Conservation (phyloP, 306 rosid species). For the peach (Prunus persica) region DNA sequence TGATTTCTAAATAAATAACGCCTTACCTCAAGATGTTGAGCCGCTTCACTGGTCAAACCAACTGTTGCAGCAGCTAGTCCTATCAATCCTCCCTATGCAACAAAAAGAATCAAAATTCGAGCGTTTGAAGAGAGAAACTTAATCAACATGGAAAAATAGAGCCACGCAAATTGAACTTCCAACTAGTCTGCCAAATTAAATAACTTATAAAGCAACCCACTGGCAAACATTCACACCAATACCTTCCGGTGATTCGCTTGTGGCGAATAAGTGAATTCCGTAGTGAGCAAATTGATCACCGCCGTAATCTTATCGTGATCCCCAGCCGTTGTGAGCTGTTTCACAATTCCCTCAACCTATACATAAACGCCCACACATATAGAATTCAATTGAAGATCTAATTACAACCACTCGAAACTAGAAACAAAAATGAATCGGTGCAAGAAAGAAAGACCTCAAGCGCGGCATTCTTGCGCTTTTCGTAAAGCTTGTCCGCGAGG, state of each 20-base stretch:
- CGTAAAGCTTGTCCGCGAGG: constrained; percentile 92
- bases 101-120: background rate
- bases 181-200: constrained; percentile 8
- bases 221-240: constrained; percentile 14
- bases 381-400: constrained; percentile 21
- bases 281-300: constrained; percentile 68
- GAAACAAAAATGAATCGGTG: constrained; percentile 31
- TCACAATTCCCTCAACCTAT: constrained; percentile 94
- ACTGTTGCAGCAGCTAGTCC: constrained; percentile 99
- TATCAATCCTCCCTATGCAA: constrained; percentile 87
- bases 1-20: background rate
- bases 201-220: background rate
- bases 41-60: constrained; percentile 82
- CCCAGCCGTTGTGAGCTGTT: constrained; percentile 67
- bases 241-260: constrained; percentile 97
- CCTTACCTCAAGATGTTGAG: constrained; percentile 97
- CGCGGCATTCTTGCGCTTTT: constrained; percentile 99
- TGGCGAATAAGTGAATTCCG: constrained; percentile 68
- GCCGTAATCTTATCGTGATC: constrained; percentile 85
- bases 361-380: constrained; percentile 11
- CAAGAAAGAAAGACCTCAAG: constrained; percentile 63
- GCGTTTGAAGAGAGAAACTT: background rate
- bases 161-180: constrained; percentile 18
- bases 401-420: constrained; percentile 32
- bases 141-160: constrained; percentile 12